Evolutionary conservation across 192 early-diverging fungal species (phyloP).

Genomic region (Paraglomus brasilianum): DNA sequence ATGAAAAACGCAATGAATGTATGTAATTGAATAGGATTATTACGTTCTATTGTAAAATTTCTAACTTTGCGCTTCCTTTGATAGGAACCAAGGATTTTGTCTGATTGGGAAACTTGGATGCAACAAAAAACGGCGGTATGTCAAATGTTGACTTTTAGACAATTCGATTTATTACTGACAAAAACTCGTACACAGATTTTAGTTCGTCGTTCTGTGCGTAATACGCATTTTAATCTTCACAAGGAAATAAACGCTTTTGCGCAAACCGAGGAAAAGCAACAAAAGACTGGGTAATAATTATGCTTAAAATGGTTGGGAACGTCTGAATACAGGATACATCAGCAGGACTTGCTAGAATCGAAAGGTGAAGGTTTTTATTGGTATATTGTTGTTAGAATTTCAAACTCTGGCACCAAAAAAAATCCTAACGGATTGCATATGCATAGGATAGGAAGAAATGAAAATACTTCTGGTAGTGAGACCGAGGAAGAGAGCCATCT

Average conservation of each 20-base stretch:
- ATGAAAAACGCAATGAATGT: conserved; percentile 16
- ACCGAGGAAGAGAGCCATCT: no score
- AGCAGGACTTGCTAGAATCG: no score
- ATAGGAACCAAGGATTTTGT: conserved; percentile 22
- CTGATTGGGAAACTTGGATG: conserved; percentile 28
- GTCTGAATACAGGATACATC: no score
- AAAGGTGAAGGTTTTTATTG: no score
- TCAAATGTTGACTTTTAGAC: neutral
- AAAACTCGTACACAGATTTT: conserved; percentile 13
- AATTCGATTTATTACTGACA: conserved; percentile 3
- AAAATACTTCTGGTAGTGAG: no score
- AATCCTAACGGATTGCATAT: no score
- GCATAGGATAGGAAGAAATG: no score
- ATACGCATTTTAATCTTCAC: neutral
- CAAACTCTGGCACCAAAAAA: no score
- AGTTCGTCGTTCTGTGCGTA: neutral
- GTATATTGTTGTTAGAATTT: no score
- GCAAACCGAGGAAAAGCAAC: no score
- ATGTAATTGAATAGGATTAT: conserved; percentile 27
- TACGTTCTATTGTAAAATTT: conserved; percentile 12
- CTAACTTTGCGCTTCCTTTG: conserved; percentile 21
- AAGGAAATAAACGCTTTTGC: conserved; percentile 4
- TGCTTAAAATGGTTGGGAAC: no score
- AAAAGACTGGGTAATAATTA: no score
- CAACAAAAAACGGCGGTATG: conserved; percentile 31